Conservation (phyloP, 306 rosid genomes). For the Castanea crenata region DNA sequence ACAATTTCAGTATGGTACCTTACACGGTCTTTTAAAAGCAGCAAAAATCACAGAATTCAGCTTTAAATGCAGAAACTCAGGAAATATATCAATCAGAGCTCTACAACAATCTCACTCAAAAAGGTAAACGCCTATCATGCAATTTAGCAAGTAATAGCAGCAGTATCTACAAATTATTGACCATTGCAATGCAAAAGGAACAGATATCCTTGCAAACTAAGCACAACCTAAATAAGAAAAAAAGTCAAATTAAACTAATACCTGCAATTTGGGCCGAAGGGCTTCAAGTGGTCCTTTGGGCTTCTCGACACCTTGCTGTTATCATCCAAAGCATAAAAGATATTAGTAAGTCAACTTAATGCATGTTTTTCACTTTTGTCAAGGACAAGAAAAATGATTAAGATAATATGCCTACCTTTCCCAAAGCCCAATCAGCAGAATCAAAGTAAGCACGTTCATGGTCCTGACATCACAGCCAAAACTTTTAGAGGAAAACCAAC, state of each 20-base stretch:
- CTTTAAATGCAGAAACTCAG: neutral
- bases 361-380: neutral
- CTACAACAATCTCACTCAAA: neutral
- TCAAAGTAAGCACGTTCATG: constrained; percentile 98
- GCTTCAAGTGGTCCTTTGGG: constrained; percentile 99
- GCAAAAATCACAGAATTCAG: neutral
- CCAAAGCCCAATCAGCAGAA: constrained; percentile 99
- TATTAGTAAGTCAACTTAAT: constrained; percentile 20
- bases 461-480: constrained; percentile 53
- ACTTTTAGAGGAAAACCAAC: constrained; percentile 22
- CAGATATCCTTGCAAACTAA: neutral
- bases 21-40: neutral
- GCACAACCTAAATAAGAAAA: neutral
- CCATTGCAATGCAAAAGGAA: neutral
- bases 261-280: constrained; percentile 94
- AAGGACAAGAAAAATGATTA: constrained; percentile 7
- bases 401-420: constrained; percentile 64
- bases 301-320: constrained; percentile 91
- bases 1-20: neutral
- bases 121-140: neutral
- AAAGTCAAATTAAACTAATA: constrained; percentile 21
- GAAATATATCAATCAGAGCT: neutral
- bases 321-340: constrained; percentile 19
- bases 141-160: neutral
- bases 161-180: neutral